These are phyloP conservation scores for Verticillium klebahnii DNA, from an alignment of 2,329 filamentous ascomycete species.

Conservation along the genomic window DNA sequence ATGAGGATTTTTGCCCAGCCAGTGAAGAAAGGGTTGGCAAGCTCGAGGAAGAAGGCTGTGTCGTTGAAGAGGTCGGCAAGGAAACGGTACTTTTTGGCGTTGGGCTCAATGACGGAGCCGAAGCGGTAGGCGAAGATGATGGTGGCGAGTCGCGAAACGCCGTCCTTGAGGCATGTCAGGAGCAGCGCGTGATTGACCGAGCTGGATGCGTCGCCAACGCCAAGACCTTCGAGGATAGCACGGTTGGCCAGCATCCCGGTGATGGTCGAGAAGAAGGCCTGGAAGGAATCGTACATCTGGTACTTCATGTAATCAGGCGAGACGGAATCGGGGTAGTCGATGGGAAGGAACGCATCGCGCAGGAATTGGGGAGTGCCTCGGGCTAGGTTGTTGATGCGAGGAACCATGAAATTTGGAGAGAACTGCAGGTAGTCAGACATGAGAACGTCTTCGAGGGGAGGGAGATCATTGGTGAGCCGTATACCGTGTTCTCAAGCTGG, in stretches of 20 bases:
- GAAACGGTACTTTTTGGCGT: conserved; percentile 86
- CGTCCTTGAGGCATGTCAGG: conserved; percentile 77
- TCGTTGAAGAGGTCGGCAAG: conserved; percentile 89
- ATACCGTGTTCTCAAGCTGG: too few species aligned
- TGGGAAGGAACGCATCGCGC: conserved; percentile 71
- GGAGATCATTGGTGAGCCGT: too few species aligned
- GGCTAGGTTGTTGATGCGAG: not conserved
- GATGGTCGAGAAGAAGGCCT: conserved; percentile 81
- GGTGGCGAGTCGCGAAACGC: conserved; percentile 74
- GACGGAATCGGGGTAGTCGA: conserved; percentile 84
- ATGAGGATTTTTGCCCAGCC: conserved; percentile 42
- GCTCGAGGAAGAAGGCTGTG: conserved; percentile 78
- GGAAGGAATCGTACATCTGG: conserved; percentile 67
- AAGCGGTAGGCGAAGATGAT: conserved; percentile 82
- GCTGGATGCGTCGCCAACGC: conserved; percentile 74
- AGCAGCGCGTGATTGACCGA: conserved; percentile 78
- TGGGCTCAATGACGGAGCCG: conserved; percentile 78
- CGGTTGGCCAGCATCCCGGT: conserved; percentile 74
- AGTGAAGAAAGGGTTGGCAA: conserved; percentile 70
- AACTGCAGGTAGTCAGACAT: not conserved
- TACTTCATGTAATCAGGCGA: conserved; percentile 79
- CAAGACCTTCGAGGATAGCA: conserved; percentile 74
- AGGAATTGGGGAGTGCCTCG: not conserved
- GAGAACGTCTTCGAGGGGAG: too few species aligned
- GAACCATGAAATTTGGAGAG: not conserved